phyloP scores from a whole-genome alignment of 2,329 filamentous ascomycete genomes.

The Penicillium frequentans region DNA sequence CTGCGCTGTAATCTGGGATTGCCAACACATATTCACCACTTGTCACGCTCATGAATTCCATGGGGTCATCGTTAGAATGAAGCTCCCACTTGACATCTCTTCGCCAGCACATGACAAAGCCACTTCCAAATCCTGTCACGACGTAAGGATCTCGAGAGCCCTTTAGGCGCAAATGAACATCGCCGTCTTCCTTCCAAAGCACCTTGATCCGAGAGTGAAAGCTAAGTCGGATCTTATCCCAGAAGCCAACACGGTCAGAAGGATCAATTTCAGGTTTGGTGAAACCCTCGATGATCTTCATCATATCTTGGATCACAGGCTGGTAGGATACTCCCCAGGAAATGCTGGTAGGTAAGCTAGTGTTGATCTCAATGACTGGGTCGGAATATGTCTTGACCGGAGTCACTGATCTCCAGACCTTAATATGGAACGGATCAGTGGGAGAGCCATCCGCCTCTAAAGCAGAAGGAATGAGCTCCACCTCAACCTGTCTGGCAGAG shows the following conservation, averaged over 20 bases:
- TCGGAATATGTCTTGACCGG: slow-evolving; percentile 97
- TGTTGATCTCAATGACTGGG: slow-evolving; percentile 89
- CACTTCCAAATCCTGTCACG: slow-evolving; percentile 87
- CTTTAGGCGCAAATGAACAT: slow-evolving; percentile 91
- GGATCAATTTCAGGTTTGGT: slow-evolving; percentile 93
- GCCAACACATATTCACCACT: slow-evolving; percentile 94
- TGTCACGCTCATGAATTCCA: slow-evolving; percentile 91
- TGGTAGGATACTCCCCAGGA: slow-evolving; percentile 98
- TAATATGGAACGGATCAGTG: slow-evolving; percentile 72
- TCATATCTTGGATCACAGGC: slow-evolving; percentile 97
- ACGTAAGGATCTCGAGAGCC: slow-evolving; percentile 86
- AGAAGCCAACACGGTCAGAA: slow-evolving; percentile 93
- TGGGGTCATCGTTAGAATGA: slow-evolving; percentile 80
- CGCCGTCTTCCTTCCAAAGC: slow-evolving; percentile 91
- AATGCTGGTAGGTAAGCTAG: slow-evolving; percentile 83
- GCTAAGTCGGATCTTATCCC: slow-evolving; percentile 94
- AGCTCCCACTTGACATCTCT: slow-evolving; percentile 89
- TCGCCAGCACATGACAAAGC: slow-evolving; percentile 98
- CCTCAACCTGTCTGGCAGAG: slow-evolving; percentile 75
- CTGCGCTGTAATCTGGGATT: slow-evolving; percentile 87
- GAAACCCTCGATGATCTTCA: slow-evolving; percentile 98
- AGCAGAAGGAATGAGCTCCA: slow-evolving; percentile 78
- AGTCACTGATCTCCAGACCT: slow-evolving; percentile 86
- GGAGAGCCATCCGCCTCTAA: slow-evolving; percentile 56
- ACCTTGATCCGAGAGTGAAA: slow-evolving; percentile 90